Conservation (phyloP, 164 flowering plant species). For the Dillenia suffruticosa region DNA sequence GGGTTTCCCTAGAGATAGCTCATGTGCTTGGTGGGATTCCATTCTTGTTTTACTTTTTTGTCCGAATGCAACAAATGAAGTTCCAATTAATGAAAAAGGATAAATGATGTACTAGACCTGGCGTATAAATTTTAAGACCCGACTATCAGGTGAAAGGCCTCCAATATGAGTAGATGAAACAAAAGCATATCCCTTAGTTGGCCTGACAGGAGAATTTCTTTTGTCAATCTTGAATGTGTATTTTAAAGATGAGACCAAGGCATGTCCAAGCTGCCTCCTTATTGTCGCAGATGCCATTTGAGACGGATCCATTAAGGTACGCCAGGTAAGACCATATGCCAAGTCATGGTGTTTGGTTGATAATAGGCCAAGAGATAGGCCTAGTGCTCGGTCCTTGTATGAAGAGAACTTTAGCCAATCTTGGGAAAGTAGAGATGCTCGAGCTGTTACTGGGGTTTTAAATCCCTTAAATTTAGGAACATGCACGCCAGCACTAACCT, state of each 20-base stretch:
- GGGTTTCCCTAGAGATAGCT: too few relatives aligned
- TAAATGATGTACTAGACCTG: constrained; percentile 48
- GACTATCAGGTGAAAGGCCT: constrained; percentile 78
- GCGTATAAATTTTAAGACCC: constrained; percentile 72
- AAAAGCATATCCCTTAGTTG: constrained; percentile 81
- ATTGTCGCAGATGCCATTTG: constrained; percentile 64
- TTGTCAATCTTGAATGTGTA: constrained; percentile 71
- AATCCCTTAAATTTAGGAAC: constrained; percentile 64
- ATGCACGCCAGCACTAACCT: constrained; percentile 73
- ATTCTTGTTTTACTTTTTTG: too few relatives aligned
- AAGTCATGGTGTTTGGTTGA: constrained; percentile 67
- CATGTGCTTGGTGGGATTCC: too few relatives aligned
- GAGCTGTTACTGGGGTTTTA: constrained; percentile 55
- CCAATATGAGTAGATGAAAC: constrained; percentile 65
- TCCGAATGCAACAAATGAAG: too few relatives aligned
- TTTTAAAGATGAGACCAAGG: constrained; percentile 67
- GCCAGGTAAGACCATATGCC: constrained; percentile 79
- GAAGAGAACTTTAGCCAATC: constrained; percentile 92
- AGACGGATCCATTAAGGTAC: constrained; percentile 81
- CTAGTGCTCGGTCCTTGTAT: constrained; percentile 70
- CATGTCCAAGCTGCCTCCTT: constrained; percentile 91
- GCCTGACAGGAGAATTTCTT: constrained; percentile 76
- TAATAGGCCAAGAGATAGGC: constrained; percentile 71
- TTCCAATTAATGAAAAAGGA: not conserved
- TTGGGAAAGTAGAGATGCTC: constrained; percentile 69